Evolutionary conservation across 495 filamentous ascomycete genomes (phyloP).

Genomic region (Endocarpon pusillum): DNA sequence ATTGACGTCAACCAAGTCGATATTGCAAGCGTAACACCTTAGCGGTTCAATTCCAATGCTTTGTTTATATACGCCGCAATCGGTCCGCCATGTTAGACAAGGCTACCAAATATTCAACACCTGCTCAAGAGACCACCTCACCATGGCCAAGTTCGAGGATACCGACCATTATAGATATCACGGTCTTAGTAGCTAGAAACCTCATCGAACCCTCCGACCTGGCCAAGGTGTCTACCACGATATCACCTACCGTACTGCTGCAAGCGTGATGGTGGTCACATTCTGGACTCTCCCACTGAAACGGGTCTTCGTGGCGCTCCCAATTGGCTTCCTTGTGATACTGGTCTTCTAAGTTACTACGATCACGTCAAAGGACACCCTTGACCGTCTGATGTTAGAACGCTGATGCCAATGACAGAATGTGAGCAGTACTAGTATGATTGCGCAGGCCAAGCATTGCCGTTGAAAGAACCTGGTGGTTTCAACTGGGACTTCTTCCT

Average conservation of each 20-base stretch:
- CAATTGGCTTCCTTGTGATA: slow-evolving; percentile 25
- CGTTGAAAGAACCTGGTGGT: slow-evolving; percentile 26
- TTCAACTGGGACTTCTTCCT: slow-evolving; percentile 34
- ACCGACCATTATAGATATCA: no score
- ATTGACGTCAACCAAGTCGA: no score
- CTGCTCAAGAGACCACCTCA: no score
- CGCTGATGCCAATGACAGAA: slow-evolving; percentile 10
- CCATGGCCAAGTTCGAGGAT: no score
- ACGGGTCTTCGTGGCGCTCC: slow-evolving; percentile 26
- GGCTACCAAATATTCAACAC: no score
- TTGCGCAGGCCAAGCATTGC: slow-evolving; percentile 28
- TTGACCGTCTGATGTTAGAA: no score
- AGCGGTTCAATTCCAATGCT: no score
- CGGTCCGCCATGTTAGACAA: no score
- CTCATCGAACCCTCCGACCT: slow-evolving; percentile 11
- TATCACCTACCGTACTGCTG: slow-evolving; percentile 21
- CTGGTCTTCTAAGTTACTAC: slow-evolving; percentile 31
- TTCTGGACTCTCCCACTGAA: slow-evolving; percentile 26
- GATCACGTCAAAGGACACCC: slow-evolving; percentile 16
- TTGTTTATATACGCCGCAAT: no score
- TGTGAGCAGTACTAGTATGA: slow-evolving; percentile 18
- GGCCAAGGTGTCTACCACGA: slow-evolving; percentile 26
- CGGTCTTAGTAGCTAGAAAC: no score
- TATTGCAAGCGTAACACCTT: no score
- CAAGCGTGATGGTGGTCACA: slow-evolving; percentile 23